These are phyloP conservation scores for Vaccinium myrtillus DNA, from an alignment of 148 eudicot species.

Conservation along the genomic window DNA sequence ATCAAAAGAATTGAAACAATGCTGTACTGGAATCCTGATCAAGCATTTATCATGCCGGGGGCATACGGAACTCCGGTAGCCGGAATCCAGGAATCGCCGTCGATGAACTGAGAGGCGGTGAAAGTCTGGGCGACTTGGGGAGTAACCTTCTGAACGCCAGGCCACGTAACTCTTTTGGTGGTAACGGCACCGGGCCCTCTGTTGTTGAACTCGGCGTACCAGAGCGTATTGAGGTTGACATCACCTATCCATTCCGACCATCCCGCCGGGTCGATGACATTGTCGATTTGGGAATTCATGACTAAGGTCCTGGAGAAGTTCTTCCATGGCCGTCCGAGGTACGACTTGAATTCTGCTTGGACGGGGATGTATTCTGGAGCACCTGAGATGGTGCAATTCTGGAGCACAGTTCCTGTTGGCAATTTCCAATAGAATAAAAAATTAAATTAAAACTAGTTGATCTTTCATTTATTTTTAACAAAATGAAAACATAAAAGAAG, in stretches of 20 bases:
- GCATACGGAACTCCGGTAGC: constrained; percentile 41
- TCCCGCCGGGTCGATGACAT: constrained; percentile 48
- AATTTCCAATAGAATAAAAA: neutral
- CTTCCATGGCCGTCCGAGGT: constrained; percentile 76
- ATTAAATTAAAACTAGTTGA: too few relatives aligned
- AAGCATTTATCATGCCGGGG: constrained; percentile 27
- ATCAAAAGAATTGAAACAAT: neutral
- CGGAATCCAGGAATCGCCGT: constrained; percentile 49
- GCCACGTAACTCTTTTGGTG: constrained; percentile 47
- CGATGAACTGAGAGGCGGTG: constrained; percentile 29
- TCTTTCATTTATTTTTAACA: too few relatives aligned
- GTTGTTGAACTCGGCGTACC: constrained; percentile 50
- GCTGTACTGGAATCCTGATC: neutral
- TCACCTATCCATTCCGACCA: constrained; percentile 57
- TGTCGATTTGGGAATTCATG: constrained; percentile 57
- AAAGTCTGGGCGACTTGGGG: constrained; percentile 20
- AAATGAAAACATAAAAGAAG: too few relatives aligned
- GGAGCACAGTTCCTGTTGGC: constrained; percentile 35
- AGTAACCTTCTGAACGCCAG: constrained; percentile 36
- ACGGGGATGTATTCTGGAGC: constrained; percentile 37
- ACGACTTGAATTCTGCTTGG: constrained; percentile 29
- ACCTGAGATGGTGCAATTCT: constrained; percentile 47
- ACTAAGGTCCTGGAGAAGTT: constrained; percentile 58
- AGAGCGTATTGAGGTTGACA: constrained; percentile 39
- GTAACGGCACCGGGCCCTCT: constrained; percentile 45